Percentiles rank a stretch among this genome's conserved stretches.
phyloP scores from a whole-genome alignment of 164 flowering plant species.

The Vitis labrusca region DNA sequence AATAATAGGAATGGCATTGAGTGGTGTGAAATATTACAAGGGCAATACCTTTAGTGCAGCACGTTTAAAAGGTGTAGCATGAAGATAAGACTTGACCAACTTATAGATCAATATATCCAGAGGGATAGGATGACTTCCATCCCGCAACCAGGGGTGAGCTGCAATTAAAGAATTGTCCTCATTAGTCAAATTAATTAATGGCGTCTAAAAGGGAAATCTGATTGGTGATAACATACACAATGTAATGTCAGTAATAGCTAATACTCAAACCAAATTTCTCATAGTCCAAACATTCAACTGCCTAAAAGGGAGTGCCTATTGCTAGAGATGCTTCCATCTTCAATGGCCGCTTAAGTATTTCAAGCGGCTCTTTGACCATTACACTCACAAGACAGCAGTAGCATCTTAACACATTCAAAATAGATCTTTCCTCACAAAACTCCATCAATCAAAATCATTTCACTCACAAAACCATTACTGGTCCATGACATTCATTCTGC shows the following conservation, averaged over 20 bases:
- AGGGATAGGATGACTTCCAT: conserved; percentile 53
- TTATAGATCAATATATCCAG: conserved; percentile 64
- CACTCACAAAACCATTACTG: background rate
- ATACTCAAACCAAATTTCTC: too few relatives aligned
- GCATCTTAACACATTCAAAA: too few relatives aligned
- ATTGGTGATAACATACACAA: background rate
- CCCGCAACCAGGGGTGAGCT: conserved; percentile 76
- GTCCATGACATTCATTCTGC: background rate
- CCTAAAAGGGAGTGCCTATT: too few relatives aligned
- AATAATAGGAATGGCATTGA: too few relatives aligned
- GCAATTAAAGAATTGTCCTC: conserved; percentile 15
- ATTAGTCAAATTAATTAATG: background rate
- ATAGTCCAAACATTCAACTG: too few relatives aligned
- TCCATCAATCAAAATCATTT: background rate
- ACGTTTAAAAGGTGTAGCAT: conserved; percentile 69
- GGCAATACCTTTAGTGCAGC: conserved; percentile 62
- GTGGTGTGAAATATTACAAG: background rate
- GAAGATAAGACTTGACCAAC: conserved; percentile 63
- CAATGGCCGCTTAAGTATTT: too few relatives aligned
- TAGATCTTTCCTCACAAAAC: too few relatives aligned
- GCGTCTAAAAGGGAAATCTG: too few relatives aligned
- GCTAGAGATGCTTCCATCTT: too few relatives aligned
- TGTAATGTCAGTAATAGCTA: too few relatives aligned
- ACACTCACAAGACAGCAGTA: too few relatives aligned
- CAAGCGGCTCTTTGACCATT: too few relatives aligned